Conservation (phyloP, 2,329 filamentous ascomycete genomes). For the Sphaerulina vaccinii region DNA sequence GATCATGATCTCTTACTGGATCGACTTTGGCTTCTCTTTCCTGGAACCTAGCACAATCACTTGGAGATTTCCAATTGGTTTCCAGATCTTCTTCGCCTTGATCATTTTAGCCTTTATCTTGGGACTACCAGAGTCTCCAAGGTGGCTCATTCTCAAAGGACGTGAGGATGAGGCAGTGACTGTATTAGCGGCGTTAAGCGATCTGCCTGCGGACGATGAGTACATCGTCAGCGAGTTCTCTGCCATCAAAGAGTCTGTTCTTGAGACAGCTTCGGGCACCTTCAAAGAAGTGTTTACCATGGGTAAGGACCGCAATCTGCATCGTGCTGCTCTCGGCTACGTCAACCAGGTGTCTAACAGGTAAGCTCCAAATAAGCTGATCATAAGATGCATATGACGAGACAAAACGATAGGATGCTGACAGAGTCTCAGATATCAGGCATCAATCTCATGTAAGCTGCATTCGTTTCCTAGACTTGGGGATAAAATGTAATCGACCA, state of each 20-base stretch:
- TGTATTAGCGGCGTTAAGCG: constrained; percentile 36
- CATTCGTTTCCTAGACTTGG: no score
- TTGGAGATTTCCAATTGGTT: constrained; percentile 56
- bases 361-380: no score
- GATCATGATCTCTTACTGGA: constrained; percentile 46
- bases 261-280: constrained; percentile 34
- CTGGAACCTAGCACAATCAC: constrained; percentile 37
- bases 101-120: constrained; percentile 46
- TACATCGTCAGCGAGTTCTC: constrained; percentile 29
- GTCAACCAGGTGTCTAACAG: constrained; percentile 49
- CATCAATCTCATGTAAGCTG: constrained; percentile 39
- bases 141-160: constrained; percentile 40
- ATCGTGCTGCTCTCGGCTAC: constrained; percentile 45
- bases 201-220: constrained; percentile 38
- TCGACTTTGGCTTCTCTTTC: constrained; percentile 49
- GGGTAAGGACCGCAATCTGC: constrained; percentile 46
- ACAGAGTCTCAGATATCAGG: no score
- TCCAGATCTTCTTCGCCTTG: constrained; percentile 53
- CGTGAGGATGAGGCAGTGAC: constrained; percentile 37
- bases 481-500: no score
- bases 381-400: no score
- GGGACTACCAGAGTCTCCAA: constrained; percentile 47
- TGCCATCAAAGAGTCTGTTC: constrained; percentile 40
- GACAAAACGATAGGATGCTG: no score
- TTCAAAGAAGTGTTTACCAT: constrained; percentile 36